Evolutionary conservation across 768 basidiomycete species (phyloP).

Genomic region (Trametes meyenii): DNA sequence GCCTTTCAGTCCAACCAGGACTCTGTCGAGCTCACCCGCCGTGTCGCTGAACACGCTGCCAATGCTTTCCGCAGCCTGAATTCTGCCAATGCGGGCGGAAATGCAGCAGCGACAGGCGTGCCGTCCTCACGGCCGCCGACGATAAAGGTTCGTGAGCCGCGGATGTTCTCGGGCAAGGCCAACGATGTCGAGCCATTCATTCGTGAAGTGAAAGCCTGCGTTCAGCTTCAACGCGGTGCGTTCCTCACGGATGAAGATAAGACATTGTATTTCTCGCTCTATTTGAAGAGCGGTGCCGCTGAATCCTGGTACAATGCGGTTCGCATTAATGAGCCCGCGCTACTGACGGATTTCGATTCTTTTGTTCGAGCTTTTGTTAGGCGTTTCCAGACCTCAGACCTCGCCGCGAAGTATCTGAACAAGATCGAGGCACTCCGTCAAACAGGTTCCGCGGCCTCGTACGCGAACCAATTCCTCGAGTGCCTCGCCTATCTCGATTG

Average conservation of each 20-base stretch:
- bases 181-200: constrained; percentile 25
- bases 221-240: constrained; percentile 2
- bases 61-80: neutral
- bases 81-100: neutral
- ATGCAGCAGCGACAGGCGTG: too few species aligned
- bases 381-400: constrained; percentile 36
- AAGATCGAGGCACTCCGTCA: constrained; percentile 37
- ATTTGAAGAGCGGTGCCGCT: constrained; percentile 36
- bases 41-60: constrained; percentile 1
- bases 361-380: constrained; percentile 32
- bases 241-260: constrained; percentile 32
- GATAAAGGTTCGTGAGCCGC: constrained; percentile 19
- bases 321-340: constrained; percentile 1
- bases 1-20: neutral
- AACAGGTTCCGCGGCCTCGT: constrained; percentile 33
- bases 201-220: constrained; percentile 27
- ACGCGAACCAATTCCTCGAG: constrained; percentile 34
- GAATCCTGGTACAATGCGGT: constrained; percentile 37
- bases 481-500: constrained; percentile 31
- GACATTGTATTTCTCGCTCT: constrained; percentile 33
- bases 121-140: neutral
- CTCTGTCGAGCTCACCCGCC: constrained; percentile 4
- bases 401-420: constrained; percentile 30
- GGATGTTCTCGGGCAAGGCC: constrained; percentile 27
- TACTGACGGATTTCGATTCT: constrained; percentile 34